Evolutionary conservation across 495 filamentous ascomycete genomes (phyloP), one percentile per base, ranked within the genome.

Genomic region (Penicillium steckii): DNA sequence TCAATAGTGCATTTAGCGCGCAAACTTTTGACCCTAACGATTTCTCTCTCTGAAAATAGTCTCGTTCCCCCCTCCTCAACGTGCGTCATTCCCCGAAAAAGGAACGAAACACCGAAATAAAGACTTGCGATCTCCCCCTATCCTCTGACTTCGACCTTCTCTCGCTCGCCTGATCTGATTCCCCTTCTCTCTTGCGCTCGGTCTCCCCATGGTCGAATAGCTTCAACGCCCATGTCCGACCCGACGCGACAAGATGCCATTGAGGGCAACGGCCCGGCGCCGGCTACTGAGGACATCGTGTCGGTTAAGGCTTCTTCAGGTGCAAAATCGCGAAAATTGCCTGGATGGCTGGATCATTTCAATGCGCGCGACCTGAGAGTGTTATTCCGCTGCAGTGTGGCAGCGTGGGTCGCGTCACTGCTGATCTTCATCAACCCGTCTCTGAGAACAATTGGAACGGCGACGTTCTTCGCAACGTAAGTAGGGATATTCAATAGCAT

Each of bases 301-400:
- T 27, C 59, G 13, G 30, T 25, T 4, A 56, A 59, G 24, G 38
- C 26, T 21, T 12, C 29, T 3, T 23, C 48, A 4, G 23, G 25
- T 15, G 30, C 57, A 12, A 56, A 57, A 19, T 2, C 53, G 19
- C 45, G 40, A 24, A 67, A 62, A 29, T 33, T 75, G 41, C 74
- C 74, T 3, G 47, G 52, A 21, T 74, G 62, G 52, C 58, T 76
- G 18, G 65, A 76, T 46, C 74, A 77, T 48, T 75, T 75, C 68
- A 75, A 74, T 60, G 65, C 52, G 5, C 70, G 67, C 55, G 73
- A 77, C 42, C 55, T 78, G 27, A 76, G 77, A 60, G 61, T 69
- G 17, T 55, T 74, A 18, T 73, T 76, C 47, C 72, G 73, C 25
- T 78, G 73, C 35, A 68, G 62, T 41, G 57, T 72, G 4, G 72